A percentile compares a stretch with the other conserved stretches of the same genome.
Conservation (phyloP, 495 filamentous ascomycete species). For the Hypoxylon subgilvum region DNA sequence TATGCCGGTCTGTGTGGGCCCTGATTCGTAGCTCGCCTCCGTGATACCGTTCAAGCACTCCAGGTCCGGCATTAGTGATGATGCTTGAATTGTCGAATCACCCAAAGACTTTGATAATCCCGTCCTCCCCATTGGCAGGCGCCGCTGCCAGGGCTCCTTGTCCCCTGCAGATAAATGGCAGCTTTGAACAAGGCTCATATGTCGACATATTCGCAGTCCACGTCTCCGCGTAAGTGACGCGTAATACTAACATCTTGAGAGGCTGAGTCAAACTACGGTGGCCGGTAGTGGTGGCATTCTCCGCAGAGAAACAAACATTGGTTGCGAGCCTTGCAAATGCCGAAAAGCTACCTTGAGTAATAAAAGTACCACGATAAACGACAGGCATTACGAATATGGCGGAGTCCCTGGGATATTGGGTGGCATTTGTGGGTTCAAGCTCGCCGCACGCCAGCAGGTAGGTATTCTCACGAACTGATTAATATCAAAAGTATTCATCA, state of each 20-base stretch:
- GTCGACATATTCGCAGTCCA: slow-evolving; percentile 18
- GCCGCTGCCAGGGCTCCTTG: background rate
- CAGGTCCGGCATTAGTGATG: slow-evolving; percentile 3
- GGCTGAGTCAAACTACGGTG: background rate
- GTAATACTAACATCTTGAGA: slow-evolving; percentile 15
- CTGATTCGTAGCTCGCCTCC: slow-evolving; percentile 26
- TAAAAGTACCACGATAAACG: slow-evolving; percentile 9
- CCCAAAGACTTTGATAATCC: slow-evolving; percentile 15
- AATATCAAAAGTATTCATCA: too few relatives aligned
- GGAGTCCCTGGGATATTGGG: too few relatives aligned
- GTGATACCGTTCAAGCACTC: slow-evolving; percentile 19
- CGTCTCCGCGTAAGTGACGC: slow-evolving; percentile 23
- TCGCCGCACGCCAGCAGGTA: too few relatives aligned
- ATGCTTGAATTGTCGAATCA: slow-evolving; percentile 24
- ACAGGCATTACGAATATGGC: slow-evolving; percentile 20
- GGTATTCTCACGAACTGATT: too few relatives aligned
- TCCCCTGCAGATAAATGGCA: slow-evolving; percentile 3
- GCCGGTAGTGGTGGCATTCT: background rate
- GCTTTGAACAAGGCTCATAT: slow-evolving; percentile 19
- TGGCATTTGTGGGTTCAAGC: too few relatives aligned
- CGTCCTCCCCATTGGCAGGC: slow-evolving; percentile 1
- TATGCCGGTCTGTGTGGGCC: slow-evolving; percentile 26
- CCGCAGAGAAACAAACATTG: background rate
- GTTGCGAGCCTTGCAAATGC: background rate
- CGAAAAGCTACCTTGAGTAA: background rate